These are phyloP conservation scores for Botrytis aclada DNA, from an alignment of 2,329 filamentous ascomycete genomes.

Conservation along the genomic window DNA sequence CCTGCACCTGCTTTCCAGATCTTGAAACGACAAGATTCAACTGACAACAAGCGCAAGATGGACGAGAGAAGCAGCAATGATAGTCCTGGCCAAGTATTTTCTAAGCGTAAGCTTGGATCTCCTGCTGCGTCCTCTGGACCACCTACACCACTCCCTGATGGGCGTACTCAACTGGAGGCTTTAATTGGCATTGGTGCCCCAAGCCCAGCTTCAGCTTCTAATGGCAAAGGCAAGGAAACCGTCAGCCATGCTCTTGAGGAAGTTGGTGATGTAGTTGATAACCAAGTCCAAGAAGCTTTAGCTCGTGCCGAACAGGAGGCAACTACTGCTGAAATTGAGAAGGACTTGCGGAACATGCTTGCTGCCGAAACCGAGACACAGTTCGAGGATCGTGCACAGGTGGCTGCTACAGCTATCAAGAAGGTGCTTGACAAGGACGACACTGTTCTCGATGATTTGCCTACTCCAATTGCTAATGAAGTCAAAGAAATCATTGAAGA, in stretches of 20 bases:
- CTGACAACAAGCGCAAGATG: slow-evolving; percentile 35
- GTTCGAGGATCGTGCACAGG: slow-evolving; percentile 49
- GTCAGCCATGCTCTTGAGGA: slow-evolving; percentile 59
- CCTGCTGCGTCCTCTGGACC: slow-evolving; percentile 30
- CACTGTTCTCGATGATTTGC: slow-evolving; percentile 54
- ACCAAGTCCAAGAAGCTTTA: slow-evolving; percentile 45
- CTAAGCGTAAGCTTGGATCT: slow-evolving; percentile 34
- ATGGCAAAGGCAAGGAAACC: slow-evolving; percentile 52
- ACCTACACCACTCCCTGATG: slow-evolving; percentile 34
- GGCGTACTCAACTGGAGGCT: slow-evolving; percentile 41
- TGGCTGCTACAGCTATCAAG: slow-evolving; percentile 49
- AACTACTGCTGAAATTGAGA: slow-evolving; percentile 47
- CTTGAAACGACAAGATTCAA: slow-evolving; percentile 35
- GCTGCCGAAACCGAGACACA: slow-evolving; percentile 53
- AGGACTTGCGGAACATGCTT: slow-evolving; percentile 49
- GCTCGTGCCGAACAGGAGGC: slow-evolving; percentile 49
- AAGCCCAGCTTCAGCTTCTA: not conserved
- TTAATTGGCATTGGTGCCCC: slow-evolving; percentile 36
- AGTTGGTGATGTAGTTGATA: slow-evolving; percentile 10
- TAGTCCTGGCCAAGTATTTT: slow-evolving; percentile 29
- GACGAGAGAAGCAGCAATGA: slow-evolving; percentile 31
- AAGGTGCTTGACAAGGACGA: slow-evolving; percentile 54
- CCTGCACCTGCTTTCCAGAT: slow-evolving; percentile 36
- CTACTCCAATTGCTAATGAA: slow-evolving; percentile 51
- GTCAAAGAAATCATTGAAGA: slow-evolving; percentile 58